phyloP scores from a whole-genome alignment of 441 rosid species.

The Biscutella laevigata region DNA sequence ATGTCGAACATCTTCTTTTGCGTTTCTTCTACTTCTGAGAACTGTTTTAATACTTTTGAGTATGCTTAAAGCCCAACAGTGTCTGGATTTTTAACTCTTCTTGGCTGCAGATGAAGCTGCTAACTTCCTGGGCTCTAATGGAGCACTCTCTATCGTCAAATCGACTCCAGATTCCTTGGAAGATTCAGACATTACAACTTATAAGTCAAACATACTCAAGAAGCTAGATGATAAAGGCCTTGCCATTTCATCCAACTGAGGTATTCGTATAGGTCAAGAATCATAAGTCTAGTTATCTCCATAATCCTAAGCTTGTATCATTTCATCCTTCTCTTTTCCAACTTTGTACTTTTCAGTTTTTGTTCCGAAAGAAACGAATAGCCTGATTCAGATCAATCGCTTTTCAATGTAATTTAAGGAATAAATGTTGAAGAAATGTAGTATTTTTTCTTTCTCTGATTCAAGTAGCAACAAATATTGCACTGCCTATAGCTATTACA shows the following conservation, averaged over 20 bases:
- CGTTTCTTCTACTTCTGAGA: too few relatives aligned
- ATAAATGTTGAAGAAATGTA: neutral
- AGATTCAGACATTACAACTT: slow-evolving; percentile 44
- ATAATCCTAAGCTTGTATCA: neutral
- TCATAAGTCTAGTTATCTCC: neutral
- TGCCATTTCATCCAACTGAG: too few relatives aligned
- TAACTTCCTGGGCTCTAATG: slow-evolving; percentile 46
- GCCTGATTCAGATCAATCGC: neutral
- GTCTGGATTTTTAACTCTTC: neutral
- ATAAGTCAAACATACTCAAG: slow-evolving; percentile 54
- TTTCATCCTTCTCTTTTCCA: neutral
- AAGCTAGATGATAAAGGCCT: slow-evolving; percentile 44
- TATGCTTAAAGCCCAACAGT: too few relatives aligned
- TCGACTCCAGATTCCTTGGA: slow-evolving; percentile 45
- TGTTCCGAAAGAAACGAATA: neutral
- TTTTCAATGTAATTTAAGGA: too few relatives aligned
- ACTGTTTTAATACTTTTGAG: too few relatives aligned
- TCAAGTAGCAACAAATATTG: slow-evolving; percentile 5
- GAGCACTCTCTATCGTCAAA: slow-evolving; percentile 47
- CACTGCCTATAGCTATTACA: slow-evolving; percentile 5
- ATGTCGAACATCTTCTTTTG: too few relatives aligned
- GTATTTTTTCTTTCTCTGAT: neutral
- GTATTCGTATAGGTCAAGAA: neutral
- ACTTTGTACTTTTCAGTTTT: neutral
- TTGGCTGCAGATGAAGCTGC: slow-evolving; percentile 65